Conservation (phyloP, 2,329 filamentous ascomycete genomes). For the Fusarium newnesense region DNA sequence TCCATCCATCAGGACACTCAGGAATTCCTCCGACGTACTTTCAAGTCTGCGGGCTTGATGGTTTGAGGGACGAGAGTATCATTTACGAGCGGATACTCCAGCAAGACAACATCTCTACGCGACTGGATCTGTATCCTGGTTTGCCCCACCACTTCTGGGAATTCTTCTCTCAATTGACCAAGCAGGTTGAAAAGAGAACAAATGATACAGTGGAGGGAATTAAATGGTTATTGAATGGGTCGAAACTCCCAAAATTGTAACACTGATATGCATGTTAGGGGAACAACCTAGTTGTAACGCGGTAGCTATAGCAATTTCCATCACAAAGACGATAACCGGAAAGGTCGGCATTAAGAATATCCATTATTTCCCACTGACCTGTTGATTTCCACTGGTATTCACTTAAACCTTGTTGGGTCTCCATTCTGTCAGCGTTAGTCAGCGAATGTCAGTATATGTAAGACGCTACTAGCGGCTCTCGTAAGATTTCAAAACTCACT, state of each 20-base stretch:
- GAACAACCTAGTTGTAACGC: background rate
- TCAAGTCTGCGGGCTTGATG: background rate
- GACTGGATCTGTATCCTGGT: background rate
- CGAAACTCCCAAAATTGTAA: background rate
- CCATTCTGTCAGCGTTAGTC: conserved; percentile 11
- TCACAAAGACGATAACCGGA: background rate
- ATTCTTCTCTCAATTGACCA: background rate
- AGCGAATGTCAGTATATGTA: conserved; percentile 31
- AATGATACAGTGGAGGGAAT: background rate
- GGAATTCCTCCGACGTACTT: background rate
- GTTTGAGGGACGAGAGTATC: background rate
- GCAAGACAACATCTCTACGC: background rate
- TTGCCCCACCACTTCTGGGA: background rate
- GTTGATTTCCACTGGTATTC: background rate
- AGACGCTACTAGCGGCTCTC: conserved; percentile 6
- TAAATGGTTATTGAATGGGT: background rate
- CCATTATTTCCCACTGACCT: background rate
- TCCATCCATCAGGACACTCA: background rate
- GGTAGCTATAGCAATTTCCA: background rate
- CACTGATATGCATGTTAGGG: background rate
- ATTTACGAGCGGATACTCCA: background rate
- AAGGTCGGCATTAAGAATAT: background rate
- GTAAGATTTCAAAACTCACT: background rate
- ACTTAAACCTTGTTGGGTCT: background rate
- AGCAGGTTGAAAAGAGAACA: background rate